Evolutionary conservation across 352 stramenopile species (phyloP), one percentile per base, ranked within the genome.

Genomic region (Phytophthora rubi): DNA sequence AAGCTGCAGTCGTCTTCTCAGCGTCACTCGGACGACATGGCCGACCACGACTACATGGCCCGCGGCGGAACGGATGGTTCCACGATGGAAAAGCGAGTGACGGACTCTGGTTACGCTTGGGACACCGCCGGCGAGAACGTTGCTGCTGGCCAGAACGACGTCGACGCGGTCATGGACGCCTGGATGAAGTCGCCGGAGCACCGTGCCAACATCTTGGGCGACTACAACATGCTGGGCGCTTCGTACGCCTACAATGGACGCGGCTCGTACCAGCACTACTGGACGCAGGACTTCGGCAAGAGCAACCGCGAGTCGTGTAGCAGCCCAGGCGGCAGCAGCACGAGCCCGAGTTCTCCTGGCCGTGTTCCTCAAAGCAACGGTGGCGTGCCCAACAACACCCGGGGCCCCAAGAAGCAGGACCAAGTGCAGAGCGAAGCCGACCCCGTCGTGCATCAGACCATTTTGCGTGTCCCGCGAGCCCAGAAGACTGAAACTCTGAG

Each of bases 271-370:
- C 35, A 68, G n/a, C 63, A 77, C 66, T 89, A 73, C 65, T 86
- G 81, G 76, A 86, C 75, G 45, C 76, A 89, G 61, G 62, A 84
- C 60, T 89, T 86, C 48, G 76, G 61, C 23, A 59, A 55, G 5
- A 59, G 79, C 32, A 53, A 49, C 23, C 70, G 12, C 2, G 79
- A 88, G 49, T 35, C 33, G 9, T 82, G 71, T 52, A 75, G 35
- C 35, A 42, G 82, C 23, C 53, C 47, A 5, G 42, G 3, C 18
- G 8, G 10, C 44, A 62, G 10, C 44, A 62, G 12, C 32, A 32
- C 39, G 8, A n/a, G 15, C 35, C 39, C 39, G 39, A 48, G 15
- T 16, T 18, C 39, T 7, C 16, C 39, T 10, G 39, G 3, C 15
- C 39, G 39, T 48, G 39, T 18, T 7, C 39, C 39, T 21, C 39